Conservation (phyloP, 108 stramenopile species). For the Nitzschia putrida region DNA sequence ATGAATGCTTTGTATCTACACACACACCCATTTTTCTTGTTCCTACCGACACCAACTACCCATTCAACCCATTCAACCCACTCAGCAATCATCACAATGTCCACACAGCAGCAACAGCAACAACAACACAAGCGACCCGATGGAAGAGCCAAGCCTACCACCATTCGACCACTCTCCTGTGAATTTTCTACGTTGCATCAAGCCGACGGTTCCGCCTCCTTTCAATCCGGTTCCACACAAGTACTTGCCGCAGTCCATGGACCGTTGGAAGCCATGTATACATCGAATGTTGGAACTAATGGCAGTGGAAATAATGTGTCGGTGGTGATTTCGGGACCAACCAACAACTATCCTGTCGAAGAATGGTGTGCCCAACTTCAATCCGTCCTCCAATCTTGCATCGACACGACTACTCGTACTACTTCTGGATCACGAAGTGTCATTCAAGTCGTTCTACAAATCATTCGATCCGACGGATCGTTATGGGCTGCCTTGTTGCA, state of each 20-base stretch:
- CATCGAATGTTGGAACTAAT: constrained; percentile 45
- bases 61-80: too few relatives aligned
- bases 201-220: constrained; percentile 86
- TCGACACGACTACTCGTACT: too few relatives aligned
- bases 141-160: constrained; percentile 45
- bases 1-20: too few relatives aligned
- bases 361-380: too few relatives aligned
- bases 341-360: too few relatives aligned
- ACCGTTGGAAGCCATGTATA: constrained; percentile 72
- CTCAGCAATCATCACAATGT: too few relatives aligned
- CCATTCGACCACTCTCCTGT: constrained; percentile 81
- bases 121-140: constrained; percentile 29
- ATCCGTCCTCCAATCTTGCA: too few relatives aligned
- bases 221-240: constrained; percentile 78
- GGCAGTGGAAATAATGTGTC: constrained; percentile 31
- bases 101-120: not conserved
- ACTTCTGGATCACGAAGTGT: constrained; percentile 49
- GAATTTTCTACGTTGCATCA: constrained; percentile 80
- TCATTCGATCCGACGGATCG: constrained; percentile 77
- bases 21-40: too few relatives aligned
- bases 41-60: too few relatives aligned
- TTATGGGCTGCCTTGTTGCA: constrained; percentile 63
- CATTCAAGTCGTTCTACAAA: constrained; percentile 61
- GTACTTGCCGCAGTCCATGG: constrained; percentile 88
- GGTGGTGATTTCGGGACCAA: constrained; percentile 44